A percentile compares a stretch with the other conserved stretches of the same genome.
Evolutionary conservation across 2,329 filamentous ascomycete genomes (phyloP).

Genomic region (Trichoderma gracile): DNA sequence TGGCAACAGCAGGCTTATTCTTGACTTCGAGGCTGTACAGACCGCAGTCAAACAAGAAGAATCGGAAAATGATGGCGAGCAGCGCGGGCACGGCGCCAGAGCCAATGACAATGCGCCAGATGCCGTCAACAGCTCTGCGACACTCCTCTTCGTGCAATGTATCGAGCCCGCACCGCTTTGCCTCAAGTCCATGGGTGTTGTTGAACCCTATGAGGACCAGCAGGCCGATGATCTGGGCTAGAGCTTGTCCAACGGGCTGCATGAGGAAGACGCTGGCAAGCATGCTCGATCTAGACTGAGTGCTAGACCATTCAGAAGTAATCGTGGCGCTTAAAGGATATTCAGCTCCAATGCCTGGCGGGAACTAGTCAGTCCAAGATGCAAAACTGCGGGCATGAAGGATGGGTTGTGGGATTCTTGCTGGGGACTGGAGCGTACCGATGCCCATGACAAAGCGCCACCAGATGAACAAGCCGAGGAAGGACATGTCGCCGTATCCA

Average conservation of each 20-base stretch:
- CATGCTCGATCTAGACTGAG: constrained; percentile 66
- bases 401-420: neutral
- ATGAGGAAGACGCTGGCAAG: constrained; percentile 68
- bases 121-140: constrained; percentile 54
- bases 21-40: constrained; percentile 66
- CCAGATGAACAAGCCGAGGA: constrained; percentile 53
- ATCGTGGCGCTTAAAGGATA: constrained; percentile 69
- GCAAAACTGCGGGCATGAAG: neutral
- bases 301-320: constrained; percentile 64
- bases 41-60: constrained; percentile 66
- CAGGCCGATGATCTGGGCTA: constrained; percentile 63
- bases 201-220: constrained; percentile 52
- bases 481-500: constrained; percentile 52
- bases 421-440: constrained; percentile 36
- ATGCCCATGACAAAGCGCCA: constrained; percentile 58
- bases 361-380: neutral
- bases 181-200: constrained; percentile 44
- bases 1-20: constrained; percentile 58
- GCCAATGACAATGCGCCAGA: constrained; percentile 68
- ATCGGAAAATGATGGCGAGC: constrained; percentile 65
- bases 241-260: constrained; percentile 67
- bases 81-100: constrained; percentile 64
- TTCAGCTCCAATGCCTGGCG: constrained; percentile 63
- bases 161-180: constrained; percentile 52
- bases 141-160: constrained; percentile 48